Conservation (phyloP, 2,329 filamentous ascomycete species). For the Orbilia quercus region DNA sequence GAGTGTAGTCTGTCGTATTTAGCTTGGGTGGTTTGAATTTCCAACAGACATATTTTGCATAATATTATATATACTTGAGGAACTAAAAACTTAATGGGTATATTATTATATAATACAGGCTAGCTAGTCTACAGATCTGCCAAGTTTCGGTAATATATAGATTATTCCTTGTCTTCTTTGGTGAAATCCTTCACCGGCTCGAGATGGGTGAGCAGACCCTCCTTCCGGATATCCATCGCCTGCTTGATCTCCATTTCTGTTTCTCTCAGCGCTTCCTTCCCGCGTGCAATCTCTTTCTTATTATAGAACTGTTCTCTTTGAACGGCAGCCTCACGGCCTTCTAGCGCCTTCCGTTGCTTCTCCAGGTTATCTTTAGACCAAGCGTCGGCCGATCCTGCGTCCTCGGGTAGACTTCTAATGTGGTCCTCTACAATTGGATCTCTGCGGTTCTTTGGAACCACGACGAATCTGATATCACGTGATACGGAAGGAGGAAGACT, state of each 20-base stretch:
- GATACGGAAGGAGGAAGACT: slow-evolving; percentile 73
- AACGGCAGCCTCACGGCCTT: slow-evolving; percentile 72
- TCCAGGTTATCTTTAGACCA: slow-evolving; percentile 67
- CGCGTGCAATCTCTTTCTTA: slow-evolving; percentile 70
- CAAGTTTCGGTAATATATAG: neutral
- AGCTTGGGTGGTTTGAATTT: too few species aligned
- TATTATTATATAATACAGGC: neutral
- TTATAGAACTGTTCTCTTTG: slow-evolving; percentile 73
- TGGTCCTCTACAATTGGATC: slow-evolving; percentile 75
- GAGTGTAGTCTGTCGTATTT: too few species aligned
- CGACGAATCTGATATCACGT: slow-evolving; percentile 76
- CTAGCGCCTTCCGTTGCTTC: slow-evolving; percentile 74
- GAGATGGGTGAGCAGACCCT: slow-evolving; percentile 72
- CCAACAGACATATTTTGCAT: too few species aligned
- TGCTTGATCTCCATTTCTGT: slow-evolving; percentile 75
- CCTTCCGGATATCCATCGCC: slow-evolving; percentile 76
- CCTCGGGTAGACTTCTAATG: slow-evolving; percentile 72
- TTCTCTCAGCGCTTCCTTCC: slow-evolving; percentile 72
- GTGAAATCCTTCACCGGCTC: slow-evolving; percentile 27
- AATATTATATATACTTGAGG: too few species aligned
- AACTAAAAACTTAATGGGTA: too few species aligned
- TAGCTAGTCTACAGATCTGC: neutral
- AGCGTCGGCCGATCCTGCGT: slow-evolving; percentile 68
- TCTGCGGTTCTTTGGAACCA: slow-evolving; percentile 69
- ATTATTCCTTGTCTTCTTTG: slow-evolving; percentile 13